Base-by-base conservation (phyloP, 2,329 filamentous ascomycete genomes). In the Exophiala sp. region DNA sequence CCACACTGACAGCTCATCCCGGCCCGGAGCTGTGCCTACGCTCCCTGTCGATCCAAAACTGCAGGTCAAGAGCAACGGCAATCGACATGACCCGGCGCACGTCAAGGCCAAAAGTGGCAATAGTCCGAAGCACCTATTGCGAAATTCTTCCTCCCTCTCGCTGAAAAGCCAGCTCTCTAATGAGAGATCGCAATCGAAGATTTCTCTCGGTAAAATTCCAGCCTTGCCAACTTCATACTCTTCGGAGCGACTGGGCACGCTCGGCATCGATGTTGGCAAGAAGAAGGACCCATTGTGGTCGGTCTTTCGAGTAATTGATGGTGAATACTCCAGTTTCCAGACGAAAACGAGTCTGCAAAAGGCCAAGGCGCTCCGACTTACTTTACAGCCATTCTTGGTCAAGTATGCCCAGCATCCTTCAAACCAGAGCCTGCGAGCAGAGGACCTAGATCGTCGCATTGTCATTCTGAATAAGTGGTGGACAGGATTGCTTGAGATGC, bases 391-490 rank as follows among this genome's bases (percentile, higher is more conserved):
- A 0, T 95, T 95, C 61, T 70, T 96, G 37, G 78, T 81, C 50
- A 82, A 78, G 44, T 83, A 89, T 60, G 77, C 79, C 52, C 71
- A 77, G 27, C 83, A 91, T 62, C 70, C 79, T 1, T 88, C 86
- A 7, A 84, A 80, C 60, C 74, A 73, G 56, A 72, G 66, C 13
- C 72, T 95, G 39, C 73, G 79, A n/a, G 76, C 87, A 1, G 88
- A 95, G 69, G 88, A 95, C 64, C 69, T 95, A 38, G 89, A 96
- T 62, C 79, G 85, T 29, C 79, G 90, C 52, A 79, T 85, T 1
- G 82, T 81, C 38, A 87, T 94, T 41, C 70, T 95, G 50, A 88
- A 93, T 65, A 90, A 87, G 64, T 96, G 90, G 90, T 96, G 90
- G 90, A 83, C 77, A 37, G 83, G 80, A 1, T 72, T 95, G 32